Base-by-base conservation (phyloP, 2,329 filamentous ascomycete species). In the Madurella mycetomatis region DNA sequence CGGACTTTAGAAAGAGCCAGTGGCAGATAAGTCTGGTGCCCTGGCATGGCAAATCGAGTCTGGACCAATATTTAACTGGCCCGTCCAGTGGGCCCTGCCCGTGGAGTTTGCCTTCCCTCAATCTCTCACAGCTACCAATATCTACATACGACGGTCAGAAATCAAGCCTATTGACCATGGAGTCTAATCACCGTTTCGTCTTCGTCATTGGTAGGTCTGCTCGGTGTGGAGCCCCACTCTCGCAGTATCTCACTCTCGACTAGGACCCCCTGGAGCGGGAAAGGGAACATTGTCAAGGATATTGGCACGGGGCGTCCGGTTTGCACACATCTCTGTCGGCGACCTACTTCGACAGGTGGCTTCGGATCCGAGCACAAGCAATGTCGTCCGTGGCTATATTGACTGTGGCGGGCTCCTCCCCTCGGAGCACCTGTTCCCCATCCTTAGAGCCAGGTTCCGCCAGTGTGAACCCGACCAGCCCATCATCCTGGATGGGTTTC, bases 401-500 rank as follows among this genome's bases (percentile, higher is more conserved):
- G 15, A 45, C 9, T n/a, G 37, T 5, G 41, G 44, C n/a, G 19
- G 44, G 18, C 41, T 52, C 1, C 32, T 57, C 7, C 51, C 51
- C 12, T 9, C 13, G 5, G n/a, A 46, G 1, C 13, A 17, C 4
- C 37, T 57, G 2, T 46, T 54, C 11, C 45, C 47, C 2, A 7
- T 48, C 7, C 17, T 57, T 11, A 15, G 9, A 3, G 16, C 40
- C 13, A 30, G 15, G 12, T 34, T 54, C 32, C n/a, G 15, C 5
- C n/a, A 43, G 13, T 13, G 30, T 17, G 11, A 11, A 3, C 5
- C 47, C 11, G 55, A 15, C 2, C 32, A 39, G 4, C 34, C 44
- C 3, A 46, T 51, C 8, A 9, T 56, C 11, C 4, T 59, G 44
- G 56, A 59, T 37, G 56, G 56, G 2, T 59, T 59, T n/a, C 56